Percentiles rank a stretch among this genome's conserved stretches.
phyloP scores from a whole-genome alignment of 2,329 filamentous ascomycete species.

The Dactylella cylindrospora region DNA sequence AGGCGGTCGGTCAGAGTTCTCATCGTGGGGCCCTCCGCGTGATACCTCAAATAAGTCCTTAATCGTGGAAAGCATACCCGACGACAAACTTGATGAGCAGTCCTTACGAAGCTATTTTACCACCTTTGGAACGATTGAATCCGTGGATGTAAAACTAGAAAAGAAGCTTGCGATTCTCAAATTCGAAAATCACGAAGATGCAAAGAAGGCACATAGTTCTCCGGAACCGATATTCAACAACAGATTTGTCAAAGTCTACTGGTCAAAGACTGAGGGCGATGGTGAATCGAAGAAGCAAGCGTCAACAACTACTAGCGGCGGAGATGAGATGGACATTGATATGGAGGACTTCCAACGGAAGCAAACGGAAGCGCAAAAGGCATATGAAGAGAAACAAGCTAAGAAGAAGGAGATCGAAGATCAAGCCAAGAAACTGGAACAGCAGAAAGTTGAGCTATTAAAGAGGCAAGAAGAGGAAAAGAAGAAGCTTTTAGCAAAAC shows the following conservation, averaged over 20 bases:
- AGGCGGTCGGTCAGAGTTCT: conserved; percentile 62
- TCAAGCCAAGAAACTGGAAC: conserved; percentile 65
- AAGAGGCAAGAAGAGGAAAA: conserved; percentile 67
- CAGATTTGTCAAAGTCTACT: conserved; percentile 80
- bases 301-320: conserved; percentile 13
- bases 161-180: conserved; percentile 70
- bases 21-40: conserved; percentile 63
- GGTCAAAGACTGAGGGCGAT: conserved; percentile 63
- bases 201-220: conserved; percentile 70
- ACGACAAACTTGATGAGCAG: conserved; percentile 67
- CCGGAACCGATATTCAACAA: conserved; percentile 83
- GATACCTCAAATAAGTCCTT: conserved; percentile 68
- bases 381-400: conserved; percentile 65
- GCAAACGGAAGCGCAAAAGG: conserved; percentile 71
- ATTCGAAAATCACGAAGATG: conserved; percentile 66
- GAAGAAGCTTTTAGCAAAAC: conserved; percentile 62
- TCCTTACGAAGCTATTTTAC: conserved; percentile 69
- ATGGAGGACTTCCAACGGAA: conserved; percentile 67
- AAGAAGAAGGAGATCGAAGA: conserved; percentile 66
- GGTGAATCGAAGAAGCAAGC: conserved; percentile 47
- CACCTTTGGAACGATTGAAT: conserved; percentile 67
- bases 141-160: conserved; percentile 66
- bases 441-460: conserved; percentile 64
- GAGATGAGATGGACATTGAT: conserved; percentile 62
- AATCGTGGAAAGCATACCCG: conserved; percentile 76